Evolutionary conservation across 2,329 filamentous ascomycete species (phyloP), one percentile per base, ranked within the genome.

Genomic region (Penicillium palitans): DNA sequence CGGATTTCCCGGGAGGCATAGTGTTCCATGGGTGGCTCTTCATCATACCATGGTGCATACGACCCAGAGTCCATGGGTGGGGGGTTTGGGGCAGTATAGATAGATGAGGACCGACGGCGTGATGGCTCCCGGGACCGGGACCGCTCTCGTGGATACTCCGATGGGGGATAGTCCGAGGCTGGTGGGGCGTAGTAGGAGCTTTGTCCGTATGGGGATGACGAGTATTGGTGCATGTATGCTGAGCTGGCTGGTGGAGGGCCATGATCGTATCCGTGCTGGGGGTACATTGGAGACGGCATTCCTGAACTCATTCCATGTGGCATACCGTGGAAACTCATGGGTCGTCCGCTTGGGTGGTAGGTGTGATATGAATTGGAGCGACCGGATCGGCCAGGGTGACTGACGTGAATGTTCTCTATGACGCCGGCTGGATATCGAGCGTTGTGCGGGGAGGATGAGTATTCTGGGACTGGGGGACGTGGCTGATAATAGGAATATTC

Each of bases 311-410:
- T 68, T 39, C 73, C 72, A 31, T 70, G 71, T 31, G 67, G 61
- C 55, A 70, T 65, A 10, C 71, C 74, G 59, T 78, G 76, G 57
- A 70, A 77, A 57, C 76, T 78, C 50, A 74, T 56, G 15, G 77
- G 76, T 51, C 76, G 70, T 39, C 63, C 64, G 61, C 67, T 66
- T 42, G 70, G 45, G 58, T 77, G 73, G 44, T 75, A 73, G 25
- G 69, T 64, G 54, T 75, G 71, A 52, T 77, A 76, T n/a, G 74
- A 66, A 57, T 68, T 68, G 24, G 76, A 71, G 35, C 72, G 71
- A 59, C 62, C 60, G 25, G 63, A 55, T 42, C 73, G 73, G 54
- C 65, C 68, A 13, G 59, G 65, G 55, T 66, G 71, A 59, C 47
- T 67, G 58, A 69, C 67, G 57, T 70, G 71, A 45, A 70, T 68